These are phyloP conservation scores for Chaetomiaceae sp. DNA, from an alignment of 2,329 filamentous ascomycete genomes.

Conservation along the genomic window DNA sequence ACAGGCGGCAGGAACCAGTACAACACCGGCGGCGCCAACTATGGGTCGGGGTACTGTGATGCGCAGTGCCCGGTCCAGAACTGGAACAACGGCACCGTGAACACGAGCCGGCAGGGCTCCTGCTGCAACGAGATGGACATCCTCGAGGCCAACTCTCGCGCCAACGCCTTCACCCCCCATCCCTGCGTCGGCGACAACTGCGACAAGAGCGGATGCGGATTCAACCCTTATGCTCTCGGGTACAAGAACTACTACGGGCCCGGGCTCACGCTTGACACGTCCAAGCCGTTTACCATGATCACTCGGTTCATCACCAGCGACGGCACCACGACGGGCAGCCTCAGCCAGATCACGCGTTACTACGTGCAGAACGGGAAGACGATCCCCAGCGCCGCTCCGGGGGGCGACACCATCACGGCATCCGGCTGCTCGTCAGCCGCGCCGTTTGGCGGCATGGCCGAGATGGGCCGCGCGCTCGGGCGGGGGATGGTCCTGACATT, in stretches of 20 bases:
- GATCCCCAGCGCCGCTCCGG: constrained; percentile 34
- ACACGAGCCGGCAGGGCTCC: constrained; percentile 37
- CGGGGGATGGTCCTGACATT: constrained; percentile 52
- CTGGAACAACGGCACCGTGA: constrained; percentile 45
- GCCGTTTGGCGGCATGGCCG: constrained; percentile 28
- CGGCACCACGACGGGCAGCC: constrained; percentile 29
- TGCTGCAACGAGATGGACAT: constrained; percentile 56
- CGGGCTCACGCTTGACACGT: constrained; percentile 29
- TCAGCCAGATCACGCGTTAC: constrained; percentile 44
- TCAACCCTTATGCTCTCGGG: constrained; percentile 34
- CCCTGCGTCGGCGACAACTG: constrained; percentile 42
- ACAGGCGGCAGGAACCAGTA: constrained; percentile 47
- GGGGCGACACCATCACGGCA: constrained; percentile 4
- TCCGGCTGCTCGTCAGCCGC: constrained; percentile 28
- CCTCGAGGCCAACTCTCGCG: constrained; percentile 49
- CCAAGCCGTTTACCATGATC: constrained; percentile 36
- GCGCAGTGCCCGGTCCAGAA: constrained; percentile 40
- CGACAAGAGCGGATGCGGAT: constrained; percentile 39
- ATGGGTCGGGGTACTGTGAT: constrained; percentile 41
- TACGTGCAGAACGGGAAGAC: constrained; percentile 46
- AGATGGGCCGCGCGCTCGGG: constrained; percentile 36
- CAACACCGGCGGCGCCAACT: constrained; percentile 52
- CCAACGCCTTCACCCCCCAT: constrained; percentile 47
- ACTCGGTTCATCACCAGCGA: constrained; percentile 47
- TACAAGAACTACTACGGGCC: constrained; percentile 36